Conservation (phyloP, 2,329 filamentous ascomycete species). For the Aspergillus luchuensis region DNA sequence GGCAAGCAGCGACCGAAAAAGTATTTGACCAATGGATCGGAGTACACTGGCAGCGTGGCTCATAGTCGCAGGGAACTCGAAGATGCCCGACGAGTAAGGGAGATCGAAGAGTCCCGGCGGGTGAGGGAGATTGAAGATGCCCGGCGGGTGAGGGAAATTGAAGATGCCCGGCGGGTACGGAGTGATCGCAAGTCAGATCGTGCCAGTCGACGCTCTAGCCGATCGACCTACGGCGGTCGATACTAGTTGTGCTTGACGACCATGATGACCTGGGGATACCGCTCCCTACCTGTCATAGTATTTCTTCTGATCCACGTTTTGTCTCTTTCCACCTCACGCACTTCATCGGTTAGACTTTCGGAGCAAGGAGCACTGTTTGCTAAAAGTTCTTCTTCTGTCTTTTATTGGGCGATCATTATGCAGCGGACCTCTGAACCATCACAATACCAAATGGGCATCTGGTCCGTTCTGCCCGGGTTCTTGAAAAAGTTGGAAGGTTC, state of each 20-base stretch:
- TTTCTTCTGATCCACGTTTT: neutral
- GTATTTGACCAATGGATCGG: conserved; percentile 40
- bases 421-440: conserved; percentile 10
- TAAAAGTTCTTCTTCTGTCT: conserved; percentile 16
- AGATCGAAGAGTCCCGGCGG: conserved; percentile 34
- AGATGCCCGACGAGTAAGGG: conserved; percentile 34
- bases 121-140: conserved; percentile 35
- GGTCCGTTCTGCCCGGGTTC: conserved; percentile 3
- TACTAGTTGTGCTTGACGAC: conserved; percentile 10
- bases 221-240: conserved; percentile 40
- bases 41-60: conserved; percentile 34
- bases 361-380: conserved; percentile 2
- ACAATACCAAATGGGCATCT: neutral
- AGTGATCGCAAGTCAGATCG: conserved; percentile 41
- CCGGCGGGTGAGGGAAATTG: conserved; percentile 31
- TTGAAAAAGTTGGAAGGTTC: conserved; percentile 22
- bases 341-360: conserved; percentile 4
- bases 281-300: conserved; percentile 1
- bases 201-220: conserved; percentile 40
- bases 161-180: conserved; percentile 36
- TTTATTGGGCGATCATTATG: conserved; percentile 20
- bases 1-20: conserved; percentile 38
- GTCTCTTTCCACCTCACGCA: neutral
- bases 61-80: conserved; percentile 32
- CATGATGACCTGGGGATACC: neutral